phyloP scores from a whole-genome alignment of 257 asterid genomes.

The Mentha longifolia region DNA sequence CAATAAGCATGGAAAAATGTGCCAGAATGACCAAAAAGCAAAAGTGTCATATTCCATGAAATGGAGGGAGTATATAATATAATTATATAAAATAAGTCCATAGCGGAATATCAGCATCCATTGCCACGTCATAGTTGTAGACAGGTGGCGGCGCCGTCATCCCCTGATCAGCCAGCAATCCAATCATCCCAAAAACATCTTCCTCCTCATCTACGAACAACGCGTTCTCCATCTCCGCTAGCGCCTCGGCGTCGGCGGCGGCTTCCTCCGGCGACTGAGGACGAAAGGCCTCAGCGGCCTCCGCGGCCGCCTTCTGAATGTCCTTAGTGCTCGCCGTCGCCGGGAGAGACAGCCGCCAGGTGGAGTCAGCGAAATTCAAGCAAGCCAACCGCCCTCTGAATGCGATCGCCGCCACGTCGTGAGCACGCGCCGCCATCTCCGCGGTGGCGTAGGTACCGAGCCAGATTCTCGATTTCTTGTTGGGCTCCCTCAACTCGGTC shows the following conservation, averaged over 20 bases:
- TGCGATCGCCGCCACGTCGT: conserved; percentile 76
- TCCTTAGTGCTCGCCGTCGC: conserved; percentile 51
- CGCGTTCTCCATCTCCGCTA: conserved; percentile 5
- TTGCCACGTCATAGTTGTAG: conserved; percentile 37
- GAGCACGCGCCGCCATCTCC: conserved; percentile 79
- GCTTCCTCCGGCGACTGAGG: conserved; percentile 1
- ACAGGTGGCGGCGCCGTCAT: conserved; percentile 56
- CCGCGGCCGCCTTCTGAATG: conserved; percentile 62
- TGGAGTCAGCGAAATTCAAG: conserved; percentile 70
- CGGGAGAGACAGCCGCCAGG: conserved; percentile 60
- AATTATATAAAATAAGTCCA: conserved; percentile 46
- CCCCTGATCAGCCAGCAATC: conserved; percentile 59
- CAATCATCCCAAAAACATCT: conserved; percentile 48
- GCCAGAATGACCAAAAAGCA: too few species aligned
- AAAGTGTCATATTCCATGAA: too few species aligned
- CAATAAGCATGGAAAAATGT: too few species aligned
- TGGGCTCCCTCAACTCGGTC: conserved; percentile 70
- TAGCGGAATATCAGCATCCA: conserved; percentile 41
- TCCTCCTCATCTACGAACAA: conserved; percentile 59
- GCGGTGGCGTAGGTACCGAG: conserved; percentile 70
- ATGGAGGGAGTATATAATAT: too few species aligned
- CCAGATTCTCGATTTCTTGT: conserved; percentile 74
- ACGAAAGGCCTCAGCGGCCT: conserved; percentile 52
- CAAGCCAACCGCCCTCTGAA: conserved; percentile 63
- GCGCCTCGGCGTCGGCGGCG: background rate